Evolutionary conservation across 2,329 filamentous ascomycete species (phyloP).

Genomic region (Iodosphaeria phyllophila): DNA sequence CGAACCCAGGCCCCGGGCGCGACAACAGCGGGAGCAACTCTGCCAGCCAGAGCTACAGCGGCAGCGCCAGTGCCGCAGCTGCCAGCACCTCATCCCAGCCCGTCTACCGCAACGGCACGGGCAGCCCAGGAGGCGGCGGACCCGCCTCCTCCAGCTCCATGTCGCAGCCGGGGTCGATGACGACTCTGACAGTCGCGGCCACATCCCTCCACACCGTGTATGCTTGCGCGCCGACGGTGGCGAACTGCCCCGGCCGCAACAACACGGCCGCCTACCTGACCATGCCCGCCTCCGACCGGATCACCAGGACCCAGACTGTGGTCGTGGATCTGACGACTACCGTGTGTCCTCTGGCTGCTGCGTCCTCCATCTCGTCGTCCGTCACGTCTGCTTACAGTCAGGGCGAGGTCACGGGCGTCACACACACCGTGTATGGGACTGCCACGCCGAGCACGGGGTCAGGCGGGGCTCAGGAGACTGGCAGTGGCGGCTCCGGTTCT

Average conservation of each 20-base stretch:
- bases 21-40: too few species aligned
- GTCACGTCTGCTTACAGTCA: conserved; percentile 10
- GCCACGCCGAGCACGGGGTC: neutral
- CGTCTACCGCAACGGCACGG: too few species aligned
- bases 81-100: too few species aligned
- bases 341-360: conserved; percentile 17
- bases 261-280: conserved; percentile 4
- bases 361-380: conserved; percentile 12
- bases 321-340: conserved; percentile 17
- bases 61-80: too few species aligned
- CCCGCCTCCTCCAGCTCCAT: too few species aligned
- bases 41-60: too few species aligned
- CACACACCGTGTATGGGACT: conserved; percentile 5
- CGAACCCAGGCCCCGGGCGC: too few species aligned
- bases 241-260: conserved; percentile 15
- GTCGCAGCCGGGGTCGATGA: too few species aligned
- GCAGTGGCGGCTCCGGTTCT: too few species aligned
- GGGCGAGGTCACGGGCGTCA: conserved; percentile 12
- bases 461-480: too few species aligned
- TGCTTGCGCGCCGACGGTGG: too few species aligned
- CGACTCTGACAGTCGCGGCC: conserved; percentile 14
- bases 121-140: too few species aligned
- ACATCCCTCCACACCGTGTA: conserved; percentile 13
- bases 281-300: conserved; percentile 3
- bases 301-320: conserved; percentile 14